These are phyloP conservation scores for Podospora australis DNA, from an alignment of 495 filamentous ascomycete species.

Conservation along the genomic window DNA sequence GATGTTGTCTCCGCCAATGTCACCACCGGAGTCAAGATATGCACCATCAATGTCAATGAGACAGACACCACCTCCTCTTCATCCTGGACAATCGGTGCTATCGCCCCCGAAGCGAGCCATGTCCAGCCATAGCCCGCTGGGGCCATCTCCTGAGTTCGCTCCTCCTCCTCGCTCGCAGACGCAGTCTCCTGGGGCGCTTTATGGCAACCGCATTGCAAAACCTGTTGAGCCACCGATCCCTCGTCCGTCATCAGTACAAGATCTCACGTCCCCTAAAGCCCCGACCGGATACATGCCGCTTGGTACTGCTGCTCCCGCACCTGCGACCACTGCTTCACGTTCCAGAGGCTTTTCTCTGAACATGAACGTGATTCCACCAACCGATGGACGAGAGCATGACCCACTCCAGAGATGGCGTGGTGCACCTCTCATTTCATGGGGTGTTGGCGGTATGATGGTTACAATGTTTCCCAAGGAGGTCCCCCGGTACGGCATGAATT, in stretches of 20 bases:
- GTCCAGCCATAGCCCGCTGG: slow-evolving; percentile 38
- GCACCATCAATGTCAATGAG: slow-evolving; percentile 20
- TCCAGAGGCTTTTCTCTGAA: slow-evolving; percentile 37
- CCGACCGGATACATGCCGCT: slow-evolving; percentile 8
- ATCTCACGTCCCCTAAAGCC: slow-evolving; percentile 42
- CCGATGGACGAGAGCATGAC: slow-evolving; percentile 75
- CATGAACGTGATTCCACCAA: slow-evolving; percentile 50
- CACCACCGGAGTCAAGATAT: slow-evolving; percentile 27
- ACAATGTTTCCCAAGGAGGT: slow-evolving; percentile 85
- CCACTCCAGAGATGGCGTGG: slow-evolving; percentile 85
- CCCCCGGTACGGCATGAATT: slow-evolving; percentile 74
- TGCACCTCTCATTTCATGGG: slow-evolving; percentile 78
- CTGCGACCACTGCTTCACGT: slow-evolving; percentile 11
- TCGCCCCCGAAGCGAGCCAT: slow-evolving; percentile 50
- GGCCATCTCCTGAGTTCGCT: slow-evolving; percentile 35
- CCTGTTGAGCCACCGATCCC: slow-evolving; percentile 49
- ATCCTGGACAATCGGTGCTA: slow-evolving; percentile 28
- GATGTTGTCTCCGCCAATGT: slow-evolving; percentile 14
- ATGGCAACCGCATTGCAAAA: slow-evolving; percentile 42
- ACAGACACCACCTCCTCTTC: slow-evolving; percentile 38
- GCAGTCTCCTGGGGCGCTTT: slow-evolving; percentile 66
- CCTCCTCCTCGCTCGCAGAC: slow-evolving; percentile 75
- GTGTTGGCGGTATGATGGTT: slow-evolving; percentile 74
- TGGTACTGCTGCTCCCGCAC: slow-evolving; percentile 3
- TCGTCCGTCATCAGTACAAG: slow-evolving; percentile 65